Base-by-base conservation (phyloP, 352 stramenopile genomes). In the Phytophthora fragariaefolia region DNA sequence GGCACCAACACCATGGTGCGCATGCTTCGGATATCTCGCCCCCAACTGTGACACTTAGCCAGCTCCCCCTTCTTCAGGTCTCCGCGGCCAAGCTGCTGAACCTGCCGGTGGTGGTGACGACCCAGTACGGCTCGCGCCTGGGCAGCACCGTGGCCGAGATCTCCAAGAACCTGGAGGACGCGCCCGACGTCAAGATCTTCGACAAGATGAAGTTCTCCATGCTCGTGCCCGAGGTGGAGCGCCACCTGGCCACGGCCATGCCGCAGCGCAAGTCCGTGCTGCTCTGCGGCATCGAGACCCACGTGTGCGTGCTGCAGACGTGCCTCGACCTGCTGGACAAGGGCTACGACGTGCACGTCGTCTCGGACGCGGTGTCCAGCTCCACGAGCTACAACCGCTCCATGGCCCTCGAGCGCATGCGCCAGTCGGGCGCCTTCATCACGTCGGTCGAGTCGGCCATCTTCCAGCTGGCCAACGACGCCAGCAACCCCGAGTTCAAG, bases 151-250 rank as follows among this genome's bases (percentile, higher is more conserved):
- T 96, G 23, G 50, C 69, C 2, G 90, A 97, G 60, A 86, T 97
- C 58, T 75, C 71, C 17, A 63, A 80, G n/a, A 74, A 88, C 58
- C 54, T 95, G 5, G 60, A 77, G 20, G 63, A 75, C 38, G 66
- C 76, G 42, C 58, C 74, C 23, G 70, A 76, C 50, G 63, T 82
- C 36, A 86, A 84, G 24, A 81, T 93, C 4, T 99, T 98, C 63
- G 93, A 99, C 81, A 99, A 99, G 87, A 99, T 97, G 73, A 83
- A 97, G 56, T 99, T 99, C 78, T 98, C 91, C 15, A 99, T 99
- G 97, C 75, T 98, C 38, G 98, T 96, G n/a, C 74, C 83, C 23
- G 96, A 99, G 61, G 92, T 98, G 12, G 76, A 87, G 27, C 61
- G 73, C 26, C 79, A 98, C 64, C 61, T 99, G 34, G 58, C 76